phyloP scores from a whole-genome alignment of 495 filamentous ascomycete genomes.

The Elaphomyces granulatus region DNA sequence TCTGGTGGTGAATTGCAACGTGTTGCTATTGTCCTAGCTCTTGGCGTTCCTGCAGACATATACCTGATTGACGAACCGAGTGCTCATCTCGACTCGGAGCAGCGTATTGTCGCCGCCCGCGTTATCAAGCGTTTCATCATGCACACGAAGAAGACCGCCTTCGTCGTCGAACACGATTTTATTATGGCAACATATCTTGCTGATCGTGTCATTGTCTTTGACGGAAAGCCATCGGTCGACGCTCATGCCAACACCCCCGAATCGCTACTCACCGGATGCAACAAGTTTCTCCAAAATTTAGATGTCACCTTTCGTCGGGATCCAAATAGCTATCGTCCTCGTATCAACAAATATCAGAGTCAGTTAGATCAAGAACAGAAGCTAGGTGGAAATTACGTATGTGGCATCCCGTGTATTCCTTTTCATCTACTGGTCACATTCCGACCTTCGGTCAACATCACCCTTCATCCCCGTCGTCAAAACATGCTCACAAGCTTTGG shows the following conservation, averaged over 20 bases:
- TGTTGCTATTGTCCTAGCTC: conserved; percentile 91
- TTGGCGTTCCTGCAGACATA: conserved; percentile 93
- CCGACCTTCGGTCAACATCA: no score
- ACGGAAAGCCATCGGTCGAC: conserved; percentile 78
- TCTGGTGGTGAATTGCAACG: conserved; percentile 98
- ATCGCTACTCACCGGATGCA: conserved; percentile 89
- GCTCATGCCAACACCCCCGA: conserved; percentile 81
- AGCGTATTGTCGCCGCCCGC: conserved; percentile 90
- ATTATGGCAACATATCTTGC: conserved; percentile 98
- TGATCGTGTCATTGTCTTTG: conserved; percentile 96
- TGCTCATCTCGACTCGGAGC: conserved; percentile 94
- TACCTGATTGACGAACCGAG: conserved; percentile 96
- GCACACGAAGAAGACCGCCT: conserved; percentile 98
- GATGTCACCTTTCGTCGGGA: conserved; percentile 98
- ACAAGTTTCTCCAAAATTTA: conserved; percentile 85
- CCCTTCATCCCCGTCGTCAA: no score
- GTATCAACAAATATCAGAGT: conserved; percentile 94
- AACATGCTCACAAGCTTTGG: no score
- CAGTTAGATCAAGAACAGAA: conserved; percentile 98
- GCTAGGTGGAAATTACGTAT: conserved; percentile 76
- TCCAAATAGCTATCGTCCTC: conserved; percentile 85
- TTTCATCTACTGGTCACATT: background rate
- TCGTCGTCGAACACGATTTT: conserved; percentile 99
- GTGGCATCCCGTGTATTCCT: conserved; percentile 19
- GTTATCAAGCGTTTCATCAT: conserved; percentile 99